phyloP scores from a whole-genome alignment of 1,284 basidiomycete species.

The Inonotus obliquus region DNA sequence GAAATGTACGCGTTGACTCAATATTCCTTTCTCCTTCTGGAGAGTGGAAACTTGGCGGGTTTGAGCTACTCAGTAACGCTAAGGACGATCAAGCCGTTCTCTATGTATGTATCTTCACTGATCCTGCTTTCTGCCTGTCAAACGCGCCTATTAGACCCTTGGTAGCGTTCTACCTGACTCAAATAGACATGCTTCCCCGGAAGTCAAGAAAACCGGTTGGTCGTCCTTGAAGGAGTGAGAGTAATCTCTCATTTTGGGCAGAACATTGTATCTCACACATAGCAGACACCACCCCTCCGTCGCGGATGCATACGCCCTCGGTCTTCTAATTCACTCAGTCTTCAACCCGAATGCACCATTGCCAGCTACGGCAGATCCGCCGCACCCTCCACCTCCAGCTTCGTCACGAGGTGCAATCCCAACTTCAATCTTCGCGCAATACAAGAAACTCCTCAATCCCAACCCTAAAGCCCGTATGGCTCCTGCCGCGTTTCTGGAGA shows the following conservation, averaged over 20 bases:
- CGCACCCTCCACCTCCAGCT: conserved; percentile 67
- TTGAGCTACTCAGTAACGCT: conserved; percentile 83
- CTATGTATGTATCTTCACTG: conserved; percentile 55
- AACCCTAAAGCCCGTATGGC: conserved; percentile 78
- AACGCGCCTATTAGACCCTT: conserved; percentile 51
- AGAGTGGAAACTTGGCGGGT: conserved; percentile 95
- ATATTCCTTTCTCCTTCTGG: conserved; percentile 90
- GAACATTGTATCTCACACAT: neutral
- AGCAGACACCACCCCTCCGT: conserved; percentile 65
- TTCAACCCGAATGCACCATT: conserved; percentile 80
- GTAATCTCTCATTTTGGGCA: neutral
- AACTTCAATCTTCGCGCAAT: conserved; percentile 67
- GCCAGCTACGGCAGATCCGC: conserved; percentile 64
- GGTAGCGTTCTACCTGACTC: conserved; percentile 64
- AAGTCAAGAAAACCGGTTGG: conserved; percentile 91
- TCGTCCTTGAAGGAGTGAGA: conserved; percentile 75
- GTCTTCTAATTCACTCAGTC: conserved; percentile 76
- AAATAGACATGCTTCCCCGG: conserved; percentile 66
- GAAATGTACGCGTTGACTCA: conserved; percentile 73
- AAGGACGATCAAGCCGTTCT: conserved; percentile 74
- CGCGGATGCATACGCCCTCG: conserved; percentile 83
- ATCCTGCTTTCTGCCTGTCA: conserved; percentile 17
- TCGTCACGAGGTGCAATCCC: conserved; percentile 82
- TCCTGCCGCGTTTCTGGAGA: conserved; percentile 72
- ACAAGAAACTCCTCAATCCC: conserved; percentile 87